Base-by-base conservation (phyloP, 2,329 filamentous ascomycete genomes). In the Cladosporium halotolerans region DNA sequence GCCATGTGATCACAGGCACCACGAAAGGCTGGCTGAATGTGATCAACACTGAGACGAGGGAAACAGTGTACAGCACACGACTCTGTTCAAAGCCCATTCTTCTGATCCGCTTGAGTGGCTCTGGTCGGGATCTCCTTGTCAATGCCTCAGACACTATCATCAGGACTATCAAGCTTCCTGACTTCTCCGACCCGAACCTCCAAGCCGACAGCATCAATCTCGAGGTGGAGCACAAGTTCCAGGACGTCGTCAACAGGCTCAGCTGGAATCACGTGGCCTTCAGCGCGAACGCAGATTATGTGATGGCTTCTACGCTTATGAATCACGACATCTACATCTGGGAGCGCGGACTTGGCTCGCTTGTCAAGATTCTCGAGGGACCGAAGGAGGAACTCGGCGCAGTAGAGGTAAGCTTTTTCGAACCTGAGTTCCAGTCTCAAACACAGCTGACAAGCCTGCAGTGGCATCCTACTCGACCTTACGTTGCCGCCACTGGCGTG, bases 271-370 rank as follows among this genome's bases (percentile, higher is more conserved):
- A 96, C 66, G 91, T 96, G 55, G 90, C 91, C 0, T 97, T 99
- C 69, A 95, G 89, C 65, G 86, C 89, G 1, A 93, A 88, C 0
- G 91, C 90, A 49, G 93, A 99, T 71, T 97, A 97, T 67, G 90
- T 99, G 39, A 90, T 90, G 19, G 93, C 95, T 0, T 95, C 90
- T 23, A 97, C 93, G 2, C 96, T 90, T 70, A 97, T 97, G 78
- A 99, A 99, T 66, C 91, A 96, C 63, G 92, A 99, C 71, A 88
- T 99, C 58, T 97, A 97, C 71, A 91, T 97, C 28, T 97, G 92
- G 93, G 93, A 99, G 72, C 84, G 93, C 52, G 87, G 86, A 53
- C 89, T 95, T 64, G 93, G 93, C 47, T 96, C 89, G 70, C 75
- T 99, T 54, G 91, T 96, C 50, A 95, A 95, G 70, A 99, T 99